Evolutionary conservation across 2,329 filamentous ascomycete genomes (phyloP), one percentile per base, ranked within the genome.

Genomic region (Nemania bipapillata): DNA sequence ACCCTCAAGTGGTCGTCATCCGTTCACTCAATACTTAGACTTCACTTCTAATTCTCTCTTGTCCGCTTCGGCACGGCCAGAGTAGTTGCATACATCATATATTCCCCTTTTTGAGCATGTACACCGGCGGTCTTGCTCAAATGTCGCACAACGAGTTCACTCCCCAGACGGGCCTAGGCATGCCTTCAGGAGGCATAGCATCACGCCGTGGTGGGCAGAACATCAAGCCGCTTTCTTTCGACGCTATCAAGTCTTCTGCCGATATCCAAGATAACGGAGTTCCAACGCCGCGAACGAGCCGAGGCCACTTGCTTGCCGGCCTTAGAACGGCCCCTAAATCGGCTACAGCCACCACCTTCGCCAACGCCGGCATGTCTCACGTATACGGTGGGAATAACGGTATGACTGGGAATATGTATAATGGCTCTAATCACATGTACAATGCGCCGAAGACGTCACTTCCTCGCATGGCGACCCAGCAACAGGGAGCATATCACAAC

Each of bases 51-150:
- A 75, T 69, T 69, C 65, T 40, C 67, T 70, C 73, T 73, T 32
- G 61, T 66, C 71, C 69, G 68, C 66, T 65, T 69, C 62, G 67
- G 73, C 61, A 62, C 65, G 64, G 52, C 49, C 28, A 40, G 63
- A 73, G 71, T 61, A 74, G 60, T 68, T 70, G 61, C 63, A 65
- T 66, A 72, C 68, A 68, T 72, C 71, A 69, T 58, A 68, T 70
- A 65, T 70, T 63, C 56, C 56, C 60, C 55, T 63, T 75, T 78
- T 83, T 83, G 84, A 86, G 83, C 81, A 75, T 96, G 91, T 92
- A 97, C 95, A 91, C 95, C 89, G 95, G 95, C 88, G 93, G 94
- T 96, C 93, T 97, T 86, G 91, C 94, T 96, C 94, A 96, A 88
- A 98, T 98, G 95, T 92, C 93, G 85, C 95, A 93, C 86, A 92